Conservation (phyloP, 1,284 basidiomycete genomes). For the Malassezia cuniculi region DNA sequence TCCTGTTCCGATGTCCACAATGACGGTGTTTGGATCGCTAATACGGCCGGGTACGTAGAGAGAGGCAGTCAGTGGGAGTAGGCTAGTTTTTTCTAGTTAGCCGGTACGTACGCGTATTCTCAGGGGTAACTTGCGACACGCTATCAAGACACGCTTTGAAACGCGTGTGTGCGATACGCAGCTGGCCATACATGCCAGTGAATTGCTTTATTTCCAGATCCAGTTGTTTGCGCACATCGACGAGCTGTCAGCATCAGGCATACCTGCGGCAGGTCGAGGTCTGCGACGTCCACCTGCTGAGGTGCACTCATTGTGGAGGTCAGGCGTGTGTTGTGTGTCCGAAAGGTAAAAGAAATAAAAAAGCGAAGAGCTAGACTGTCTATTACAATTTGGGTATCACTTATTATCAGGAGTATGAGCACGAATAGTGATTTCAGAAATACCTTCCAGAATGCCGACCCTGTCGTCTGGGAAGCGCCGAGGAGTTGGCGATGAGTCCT, state of each 20-base stretch:
- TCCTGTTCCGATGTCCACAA: conserved; percentile 89
- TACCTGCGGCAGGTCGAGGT: conserved; percentile 27
- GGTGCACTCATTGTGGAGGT: no score
- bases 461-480: no score
- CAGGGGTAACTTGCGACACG: conserved; percentile 62
- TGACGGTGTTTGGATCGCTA: conserved; percentile 67
- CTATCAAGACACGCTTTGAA: conserved; percentile 77
- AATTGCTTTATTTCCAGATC: conserved; percentile 77
- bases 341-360: no score
- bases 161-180: conserved; percentile 82
- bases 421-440: no score
- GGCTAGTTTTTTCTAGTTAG: conserved; percentile 63
- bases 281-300: conserved; percentile 29
- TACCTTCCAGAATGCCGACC: no score
- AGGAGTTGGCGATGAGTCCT: no score
- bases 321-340: no score
- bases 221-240: conserved; percentile 39
- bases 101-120: conserved; percentile 51
- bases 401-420: no score
- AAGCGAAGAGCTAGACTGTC: no score
- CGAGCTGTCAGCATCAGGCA: conserved; percentile 17
- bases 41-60: conserved; percentile 88
- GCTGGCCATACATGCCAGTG: conserved; percentile 78
- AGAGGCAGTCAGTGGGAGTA: conserved; percentile 84
- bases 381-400: no score